phyloP scores from a whole-genome alignment of 805 yeast genomes.

The Wickerhamiella galacta region DNA sequence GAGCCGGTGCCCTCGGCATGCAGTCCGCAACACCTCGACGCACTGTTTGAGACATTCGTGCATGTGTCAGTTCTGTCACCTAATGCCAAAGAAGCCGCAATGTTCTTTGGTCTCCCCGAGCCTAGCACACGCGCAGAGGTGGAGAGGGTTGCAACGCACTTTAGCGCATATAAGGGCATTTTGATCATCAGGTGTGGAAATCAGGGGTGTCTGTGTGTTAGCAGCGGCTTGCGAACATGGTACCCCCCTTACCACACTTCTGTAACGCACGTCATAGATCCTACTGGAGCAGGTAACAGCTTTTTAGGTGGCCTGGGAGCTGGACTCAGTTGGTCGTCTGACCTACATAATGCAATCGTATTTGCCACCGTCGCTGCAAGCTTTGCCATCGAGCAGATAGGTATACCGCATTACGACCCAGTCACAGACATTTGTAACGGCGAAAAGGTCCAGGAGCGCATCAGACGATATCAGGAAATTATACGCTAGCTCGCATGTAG shows the following conservation, averaged over 20 bases:
- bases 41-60: constrained; percentile 25
- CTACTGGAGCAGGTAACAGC: constrained; percentile 92
- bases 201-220: constrained; percentile 37
- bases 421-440: constrained; percentile 46
- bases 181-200: constrained; percentile 64
- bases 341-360: constrained; percentile 26
- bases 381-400: constrained; percentile 62
- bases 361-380: constrained; percentile 72
- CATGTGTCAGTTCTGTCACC: constrained; percentile 56
- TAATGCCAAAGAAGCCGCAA: constrained; percentile 68
- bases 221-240: constrained; percentile 25
- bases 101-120: constrained; percentile 32
- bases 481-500: too few relatives aligned
- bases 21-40: constrained; percentile 28
- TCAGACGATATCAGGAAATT: constrained; percentile 24
- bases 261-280: constrained; percentile 46
- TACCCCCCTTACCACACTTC: constrained; percentile 59
- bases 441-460: constrained; percentile 27
- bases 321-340: constrained; percentile 38
- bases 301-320: constrained; percentile 67
- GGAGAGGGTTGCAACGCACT: constrained; percentile 28
- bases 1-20: constrained; percentile 81
- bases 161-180: constrained; percentile 25
- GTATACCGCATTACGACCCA: constrained; percentile 35
- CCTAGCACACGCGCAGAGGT: constrained; percentile 29